Conservation (phyloP, 2,329 filamentous ascomycete genomes). For the Cladosporium oxysporum region DNA sequence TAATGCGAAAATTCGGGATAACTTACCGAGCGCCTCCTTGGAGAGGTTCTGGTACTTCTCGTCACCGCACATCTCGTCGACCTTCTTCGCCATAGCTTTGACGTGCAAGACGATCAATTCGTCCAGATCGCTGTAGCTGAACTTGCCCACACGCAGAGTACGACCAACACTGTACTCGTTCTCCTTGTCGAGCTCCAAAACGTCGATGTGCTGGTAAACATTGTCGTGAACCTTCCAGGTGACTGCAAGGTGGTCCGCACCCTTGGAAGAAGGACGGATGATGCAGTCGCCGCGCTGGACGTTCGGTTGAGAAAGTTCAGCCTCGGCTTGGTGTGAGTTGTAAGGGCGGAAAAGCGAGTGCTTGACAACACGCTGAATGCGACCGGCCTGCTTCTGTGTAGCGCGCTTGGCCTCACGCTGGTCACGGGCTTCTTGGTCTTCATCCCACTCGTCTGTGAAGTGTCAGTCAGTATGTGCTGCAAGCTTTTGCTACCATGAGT, state of each 20-base stretch:
- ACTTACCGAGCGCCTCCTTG: conserved; percentile 53
- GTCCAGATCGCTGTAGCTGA: conserved; percentile 92
- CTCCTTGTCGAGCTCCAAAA: conserved; percentile 93
- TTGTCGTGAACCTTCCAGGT: conserved; percentile 98
- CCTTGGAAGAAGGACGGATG: conserved; percentile 92
- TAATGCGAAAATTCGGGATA: not conserved
- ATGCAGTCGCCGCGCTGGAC: conserved; percentile 75
- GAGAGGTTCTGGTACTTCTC: conserved; percentile 77
- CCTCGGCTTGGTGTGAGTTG: conserved; percentile 88
- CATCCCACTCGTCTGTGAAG: conserved; percentile 70
- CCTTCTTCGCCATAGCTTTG: conserved; percentile 96
- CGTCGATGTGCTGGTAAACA: conserved; percentile 97
- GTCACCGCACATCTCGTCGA: conserved; percentile 91
- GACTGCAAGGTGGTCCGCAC: conserved; percentile 89
- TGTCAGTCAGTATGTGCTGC: not conserved
- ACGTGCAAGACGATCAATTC: conserved; percentile 97
- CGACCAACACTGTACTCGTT: conserved; percentile 93
- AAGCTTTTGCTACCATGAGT: not conserved
- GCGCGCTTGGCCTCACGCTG: conserved; percentile 74
- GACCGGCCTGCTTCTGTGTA: conserved; percentile 77
- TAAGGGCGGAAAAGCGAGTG: conserved; percentile 94
- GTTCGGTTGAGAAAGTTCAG: conserved; percentile 83
- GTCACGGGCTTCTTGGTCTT: conserved; percentile 65
- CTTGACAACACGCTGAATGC: conserved; percentile 93
- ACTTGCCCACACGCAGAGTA: conserved; percentile 82